Evolutionary conservation across 139 green algal species (phyloP).

Genomic region (Micractinium sp.): DNA sequence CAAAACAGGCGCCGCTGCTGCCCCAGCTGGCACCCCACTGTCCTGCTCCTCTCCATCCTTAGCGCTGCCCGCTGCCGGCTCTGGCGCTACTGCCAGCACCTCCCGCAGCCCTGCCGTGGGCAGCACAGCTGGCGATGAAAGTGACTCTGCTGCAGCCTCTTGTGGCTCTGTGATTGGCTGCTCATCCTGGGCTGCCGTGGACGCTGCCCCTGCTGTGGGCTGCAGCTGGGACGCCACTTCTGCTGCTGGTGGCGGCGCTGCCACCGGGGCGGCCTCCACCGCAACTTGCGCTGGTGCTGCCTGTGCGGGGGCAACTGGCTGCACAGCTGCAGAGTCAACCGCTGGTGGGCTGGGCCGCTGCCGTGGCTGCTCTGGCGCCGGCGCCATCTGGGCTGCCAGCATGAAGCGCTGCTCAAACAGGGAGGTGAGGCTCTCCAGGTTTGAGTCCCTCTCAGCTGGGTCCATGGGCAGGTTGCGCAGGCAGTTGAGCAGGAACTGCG

Average conservation of each 20-base stretch:
- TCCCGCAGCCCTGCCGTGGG: not conserved
- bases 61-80: not conserved
- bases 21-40: too few relatives aligned
- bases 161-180: too few relatives aligned
- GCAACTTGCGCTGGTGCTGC: not conserved
- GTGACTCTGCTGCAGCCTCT: not conserved
- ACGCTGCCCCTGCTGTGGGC: not conserved
- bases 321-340: not conserved
- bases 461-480: conserved; percentile 30
- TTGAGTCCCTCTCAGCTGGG: not conserved
- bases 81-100: too few relatives aligned
- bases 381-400: not conserved
- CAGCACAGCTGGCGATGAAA: not conserved
- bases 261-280: not conserved
- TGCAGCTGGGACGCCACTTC: not conserved
- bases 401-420: conserved; percentile 13
- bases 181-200: not conserved
- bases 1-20: too few relatives aligned
- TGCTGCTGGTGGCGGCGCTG: not conserved
- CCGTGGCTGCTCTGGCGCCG: not conserved
- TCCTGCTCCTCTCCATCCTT: too few relatives aligned
- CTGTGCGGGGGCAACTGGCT: not conserved
- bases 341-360: not conserved
- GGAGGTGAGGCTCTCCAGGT: conserved; percentile 24
- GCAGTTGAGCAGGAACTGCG: conserved; percentile 30